Evolutionary conservation across 768 basidiomycete genomes (phyloP), one percentile per base, ranked within the genome.

Genomic region (Fistulinella prunicolor): DNA sequence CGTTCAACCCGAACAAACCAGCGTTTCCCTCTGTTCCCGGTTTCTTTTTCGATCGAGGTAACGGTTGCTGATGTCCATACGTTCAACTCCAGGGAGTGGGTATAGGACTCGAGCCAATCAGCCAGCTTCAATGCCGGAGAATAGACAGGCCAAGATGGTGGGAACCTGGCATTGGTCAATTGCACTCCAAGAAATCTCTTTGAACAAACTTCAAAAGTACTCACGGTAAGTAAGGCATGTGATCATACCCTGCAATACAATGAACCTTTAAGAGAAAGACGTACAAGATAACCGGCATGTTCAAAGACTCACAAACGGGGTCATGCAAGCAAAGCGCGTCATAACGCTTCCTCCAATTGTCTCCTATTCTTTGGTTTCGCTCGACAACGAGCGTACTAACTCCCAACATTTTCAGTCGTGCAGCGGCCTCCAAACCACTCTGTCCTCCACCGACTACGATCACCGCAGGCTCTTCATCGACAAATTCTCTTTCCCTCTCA

Each of bases 101-200:
- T 81, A 58, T 85, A 86, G 47, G 64, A 71, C 64, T 86, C 85
- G 3, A 87, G 72, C 82, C 82, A 86, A 50, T 81, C 78, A 0
- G 83, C 85, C 13, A 86, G 63, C 75, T 83, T 57, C 38, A 55
- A 19, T 13, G 82, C 81, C 4, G 82, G 81, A 4, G 74, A 70
- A 41, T 71, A 83, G 5, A 79, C 74, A 1, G 80, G 81, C 82
- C 82, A 83, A 16, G 74, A 75, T 1, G 73, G 54, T 4, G 82
- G 83, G 64, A 82, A 83, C 20, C 80, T 81, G 26, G 19, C 37
- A 36, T 8, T 2, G 7, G 8, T 28, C 29, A 8, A n/a, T 44
- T 19, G 12, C 34, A 42, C 17, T 20, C 4, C 4, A 20, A 19
- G n/a, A 36, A 42, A 32, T n/a, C n/a, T n/a, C 34, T 9, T 8